Percentiles rank a stretch among this genome's conserved stretches.
Evolutionary conservation across 768 basidiomycete genomes (phyloP).

Genomic region (Tricholoma sp.): DNA sequence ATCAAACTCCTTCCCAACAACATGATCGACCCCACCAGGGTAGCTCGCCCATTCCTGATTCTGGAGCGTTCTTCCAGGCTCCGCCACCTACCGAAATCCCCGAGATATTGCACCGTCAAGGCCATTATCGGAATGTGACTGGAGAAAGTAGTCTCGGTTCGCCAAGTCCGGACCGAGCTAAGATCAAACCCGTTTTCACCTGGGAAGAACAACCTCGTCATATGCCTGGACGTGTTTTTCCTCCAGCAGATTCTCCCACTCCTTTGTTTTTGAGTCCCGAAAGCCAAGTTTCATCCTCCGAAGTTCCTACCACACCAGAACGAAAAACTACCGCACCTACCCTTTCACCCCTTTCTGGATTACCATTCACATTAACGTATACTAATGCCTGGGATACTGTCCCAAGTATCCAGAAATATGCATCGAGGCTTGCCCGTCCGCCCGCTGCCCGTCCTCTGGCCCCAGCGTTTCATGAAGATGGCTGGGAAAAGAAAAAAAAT

Average conservation of each 20-base stretch:
- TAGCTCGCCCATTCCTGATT: slow-evolving; percentile 32
- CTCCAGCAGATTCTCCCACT: slow-evolving; percentile 52
- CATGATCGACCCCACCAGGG: slow-evolving; percentile 32
- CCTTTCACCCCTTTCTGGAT: slow-evolving; percentile 42
- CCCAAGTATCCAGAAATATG: slow-evolving; percentile 76
- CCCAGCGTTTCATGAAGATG: slow-evolving; percentile 47
- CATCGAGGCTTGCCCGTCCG: slow-evolving; percentile 53
- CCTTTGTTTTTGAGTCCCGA: slow-evolving; percentile 36
- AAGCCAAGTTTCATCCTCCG: slow-evolving; percentile 34
- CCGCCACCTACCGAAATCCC: slow-evolving; percentile 61
- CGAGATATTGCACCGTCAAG: slow-evolving; percentile 59
- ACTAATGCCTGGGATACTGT: slow-evolving; percentile 83
- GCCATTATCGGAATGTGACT: slow-evolving; percentile 66
- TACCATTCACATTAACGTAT: slow-evolving; percentile 58
- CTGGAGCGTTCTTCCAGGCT: slow-evolving; percentile 53
- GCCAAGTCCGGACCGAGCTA: slow-evolving; percentile 62
- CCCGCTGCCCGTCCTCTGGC: slow-evolving; percentile 35
- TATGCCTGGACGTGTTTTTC: slow-evolving; percentile 69
- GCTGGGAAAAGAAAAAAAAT: slow-evolving; percentile 32
- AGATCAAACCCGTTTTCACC: slow-evolving; percentile 83
- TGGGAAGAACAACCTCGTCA: slow-evolving; percentile 82
- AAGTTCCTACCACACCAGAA: slow-evolving; percentile 33
- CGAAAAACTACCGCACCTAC: slow-evolving; percentile 19
- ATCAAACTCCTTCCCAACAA: slow-evolving; percentile 44
- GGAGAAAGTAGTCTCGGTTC: slow-evolving; percentile 38